Evolutionary conservation across 306 rosid species (phyloP), one percentile per base, ranked within the genome.

Genomic region (Amphicarpaea edgeworthii): DNA sequence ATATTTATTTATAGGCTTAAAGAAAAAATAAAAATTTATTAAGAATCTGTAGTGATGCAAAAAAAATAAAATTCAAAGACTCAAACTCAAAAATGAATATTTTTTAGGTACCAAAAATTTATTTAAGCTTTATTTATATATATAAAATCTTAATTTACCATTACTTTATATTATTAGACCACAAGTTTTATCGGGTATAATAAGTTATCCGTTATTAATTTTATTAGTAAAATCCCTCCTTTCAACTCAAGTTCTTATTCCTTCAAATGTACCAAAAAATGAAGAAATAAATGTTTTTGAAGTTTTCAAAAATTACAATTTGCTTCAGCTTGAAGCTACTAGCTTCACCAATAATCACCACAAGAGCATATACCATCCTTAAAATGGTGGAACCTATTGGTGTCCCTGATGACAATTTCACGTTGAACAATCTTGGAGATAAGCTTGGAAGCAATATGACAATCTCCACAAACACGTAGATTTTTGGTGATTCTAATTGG

Each of bases 401-500:
- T 84, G 80, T 91, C 93, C 79, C 96, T 82, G 7, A 91, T 79
- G 66, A 87, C 34, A 68, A 91, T 87, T 70, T 85, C 88, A 8
- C 92, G 89, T 55, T 40, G 38, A 38, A 83, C 86, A 70, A 91
- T 86, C 80, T 87, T 85, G 41, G 93, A 91, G 54, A 91, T 91
- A 16, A 87, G 82, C 85, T 89, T 88, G 53, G 84, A 81, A 53
- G 93, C 93, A 78, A 78, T 72, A 77, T 88, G 96, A 65, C 93
- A 91, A 81, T 91, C 96, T 58, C 93, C 87, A 77, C 93, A 91
- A 55, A 91, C 92, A 49, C 93, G 90, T 53, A 87, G 92, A 58
- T 89, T 91, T 85, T 86, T 91, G 17, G 97, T 89, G 66, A 91
- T 86, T 89, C 90, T 84, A 30, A 89, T 86, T 4, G 83, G 81